A percentile compares a stretch with the other conserved stretches of the same genome.
Evolutionary conservation across 2,329 filamentous ascomycete genomes (phyloP).

Genomic region (Fusarium marasasianum): DNA sequence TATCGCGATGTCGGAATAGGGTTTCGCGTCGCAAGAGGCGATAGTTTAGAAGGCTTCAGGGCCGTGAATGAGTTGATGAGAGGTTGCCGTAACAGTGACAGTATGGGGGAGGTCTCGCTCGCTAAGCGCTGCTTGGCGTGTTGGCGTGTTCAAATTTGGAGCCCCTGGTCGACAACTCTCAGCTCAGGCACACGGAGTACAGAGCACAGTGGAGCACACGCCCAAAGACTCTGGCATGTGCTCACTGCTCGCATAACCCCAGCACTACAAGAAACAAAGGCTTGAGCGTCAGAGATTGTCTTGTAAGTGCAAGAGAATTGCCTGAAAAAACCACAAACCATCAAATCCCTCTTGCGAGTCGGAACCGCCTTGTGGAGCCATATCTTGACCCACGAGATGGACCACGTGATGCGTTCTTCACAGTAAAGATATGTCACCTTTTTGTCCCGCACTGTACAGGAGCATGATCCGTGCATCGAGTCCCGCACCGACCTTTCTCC

Average conservation of each 20-base stretch:
- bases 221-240: slow-evolving; percentile 44
- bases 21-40: slow-evolving; percentile 39
- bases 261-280: slow-evolving; percentile 30
- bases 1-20: slow-evolving; percentile 40
- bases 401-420: slow-evolving; percentile 49
- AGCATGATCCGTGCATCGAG: slow-evolving; percentile 21
- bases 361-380: slow-evolving; percentile 39
- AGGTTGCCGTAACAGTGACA: slow-evolving; percentile 43
- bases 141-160: slow-evolving; percentile 45
- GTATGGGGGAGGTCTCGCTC: slow-evolving; percentile 44
- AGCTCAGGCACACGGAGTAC: slow-evolving; percentile 37
- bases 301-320: slow-evolving; percentile 16
- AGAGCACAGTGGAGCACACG: slow-evolving; percentile 45
- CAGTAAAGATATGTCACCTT: slow-evolving; percentile 35
- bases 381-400: slow-evolving; percentile 44
- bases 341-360: slow-evolving; percentile 39
- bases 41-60: slow-evolving; percentile 30
- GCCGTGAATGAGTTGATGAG: slow-evolving; percentile 43
- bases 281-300: slow-evolving; percentile 9
- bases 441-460: slow-evolving; percentile 3
- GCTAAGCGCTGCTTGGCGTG: slow-evolving; percentile 49
- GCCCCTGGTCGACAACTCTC: slow-evolving; percentile 34
- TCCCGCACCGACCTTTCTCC: slow-evolving; percentile 44
- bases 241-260: slow-evolving; percentile 38
- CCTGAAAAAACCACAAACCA: slow-evolving; percentile 27